phyloP scores from a whole-genome alignment of 2,329 filamentous ascomycete species.

The Beauveria medogensis region DNA sequence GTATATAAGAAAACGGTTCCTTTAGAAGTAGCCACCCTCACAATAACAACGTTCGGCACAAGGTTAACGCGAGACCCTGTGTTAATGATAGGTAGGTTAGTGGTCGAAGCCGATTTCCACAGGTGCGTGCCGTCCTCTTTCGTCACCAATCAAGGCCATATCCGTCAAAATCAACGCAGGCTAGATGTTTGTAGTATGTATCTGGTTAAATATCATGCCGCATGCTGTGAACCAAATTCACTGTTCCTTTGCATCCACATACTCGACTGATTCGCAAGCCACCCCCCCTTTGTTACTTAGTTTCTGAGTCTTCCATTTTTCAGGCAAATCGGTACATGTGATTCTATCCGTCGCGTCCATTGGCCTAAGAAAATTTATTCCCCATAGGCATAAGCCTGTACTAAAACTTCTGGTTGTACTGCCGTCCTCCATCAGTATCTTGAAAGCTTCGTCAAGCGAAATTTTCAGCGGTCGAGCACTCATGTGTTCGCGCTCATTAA shows the following conservation, averaged over 20 bases:
- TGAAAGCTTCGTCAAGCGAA: conserved; percentile 12
- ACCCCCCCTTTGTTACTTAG: conserved; percentile 20
- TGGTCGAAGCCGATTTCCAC: conserved; percentile 14
- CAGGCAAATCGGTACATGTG: conserved; percentile 19
- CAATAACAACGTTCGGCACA: conserved; percentile 14
- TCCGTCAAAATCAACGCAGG: conserved; percentile 19
- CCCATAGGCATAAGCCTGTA: not conserved
- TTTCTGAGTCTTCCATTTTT: conserved; percentile 2
- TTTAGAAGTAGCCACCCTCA: conserved; percentile 13
- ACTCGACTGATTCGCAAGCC: conserved; percentile 18
- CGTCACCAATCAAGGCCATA: conserved; percentile 18
- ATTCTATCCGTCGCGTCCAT: conserved; percentile 22
- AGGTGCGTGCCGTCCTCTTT: conserved; percentile 21
- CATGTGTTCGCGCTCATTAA: conserved; percentile 21
- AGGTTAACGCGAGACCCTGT: conserved; percentile 21
- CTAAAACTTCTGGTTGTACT: conserved; percentile 13
- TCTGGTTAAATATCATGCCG: conserved; percentile 16
- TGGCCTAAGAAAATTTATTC: conserved; percentile 19
- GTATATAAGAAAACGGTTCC: conserved; percentile 14
- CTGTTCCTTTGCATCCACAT: conserved; percentile 15
- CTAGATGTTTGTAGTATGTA: conserved; percentile 20
- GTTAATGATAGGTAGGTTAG: conserved; percentile 17
- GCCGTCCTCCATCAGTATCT: conserved; percentile 16
- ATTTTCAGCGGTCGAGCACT: conserved; percentile 17
- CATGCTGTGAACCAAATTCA: conserved; percentile 18